Evolutionary conservation across 192 early-diverging fungal genomes (phyloP).

Genomic region (Coemansia nantahalensis): DNA sequence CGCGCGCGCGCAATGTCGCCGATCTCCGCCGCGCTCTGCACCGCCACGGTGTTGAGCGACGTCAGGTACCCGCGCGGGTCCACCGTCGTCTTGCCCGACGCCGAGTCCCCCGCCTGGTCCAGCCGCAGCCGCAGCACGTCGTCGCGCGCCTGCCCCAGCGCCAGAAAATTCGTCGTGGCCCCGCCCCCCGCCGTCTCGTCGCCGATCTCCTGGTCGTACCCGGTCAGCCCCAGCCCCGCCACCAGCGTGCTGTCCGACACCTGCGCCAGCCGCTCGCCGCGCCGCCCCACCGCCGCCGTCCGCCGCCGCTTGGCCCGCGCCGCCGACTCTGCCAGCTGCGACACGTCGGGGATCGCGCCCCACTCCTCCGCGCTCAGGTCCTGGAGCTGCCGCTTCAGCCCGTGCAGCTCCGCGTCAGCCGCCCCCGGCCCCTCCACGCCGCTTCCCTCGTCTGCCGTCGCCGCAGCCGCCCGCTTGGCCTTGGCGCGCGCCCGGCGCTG

Average conservation of each 20-base stretch:
- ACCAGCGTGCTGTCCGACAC: conserved; percentile 63
- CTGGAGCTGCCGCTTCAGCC: conserved; percentile 81
- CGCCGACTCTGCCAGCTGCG: conserved; percentile 66
- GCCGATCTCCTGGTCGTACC: conserved; percentile 52
- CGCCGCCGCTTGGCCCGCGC: conserved; percentile 67
- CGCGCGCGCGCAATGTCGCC: no score
- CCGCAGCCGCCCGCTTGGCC: conserved; percentile 67
- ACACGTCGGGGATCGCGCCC: conserved; percentile 65
- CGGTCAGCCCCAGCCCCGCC: conserved; percentile 21
- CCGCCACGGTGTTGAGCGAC: no score
- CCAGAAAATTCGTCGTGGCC: conserved; percentile 64
- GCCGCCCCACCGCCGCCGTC: conserved; percentile 31
- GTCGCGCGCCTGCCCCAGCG: conserved; percentile 91
- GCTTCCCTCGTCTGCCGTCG: conserved; percentile 63
- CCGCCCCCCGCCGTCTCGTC: conserved; percentile 61
- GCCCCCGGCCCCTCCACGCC: conserved; percentile 66
- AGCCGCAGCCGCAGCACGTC: conserved; percentile 88
- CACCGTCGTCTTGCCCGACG: conserved; percentile 81
- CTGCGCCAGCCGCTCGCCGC: conserved; percentile 43
- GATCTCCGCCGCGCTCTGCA: no score
- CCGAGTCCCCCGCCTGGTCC: conserved; percentile 89
- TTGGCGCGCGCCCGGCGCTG: no score
- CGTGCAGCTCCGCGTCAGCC: conserved; percentile 87
- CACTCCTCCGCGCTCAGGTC: conserved; percentile 84
- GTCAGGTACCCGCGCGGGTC: conserved; percentile 97